Conservation (phyloP, 768 basidiomycete species). For the Leccinum disarticulatum region DNA sequence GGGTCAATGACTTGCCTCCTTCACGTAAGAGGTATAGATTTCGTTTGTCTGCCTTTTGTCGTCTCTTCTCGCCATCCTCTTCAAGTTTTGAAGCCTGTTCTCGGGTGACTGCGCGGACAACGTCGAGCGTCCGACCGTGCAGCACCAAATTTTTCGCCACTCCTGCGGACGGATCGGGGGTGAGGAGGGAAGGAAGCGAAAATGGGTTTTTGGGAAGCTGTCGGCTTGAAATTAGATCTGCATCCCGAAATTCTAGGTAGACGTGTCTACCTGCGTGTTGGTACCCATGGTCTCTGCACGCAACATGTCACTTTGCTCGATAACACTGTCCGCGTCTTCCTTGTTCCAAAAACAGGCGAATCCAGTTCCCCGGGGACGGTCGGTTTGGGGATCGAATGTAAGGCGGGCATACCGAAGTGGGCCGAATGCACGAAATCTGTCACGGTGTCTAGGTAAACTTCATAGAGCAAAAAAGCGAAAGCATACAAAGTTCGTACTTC, state of each 20-base stretch:
- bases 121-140: conserved; percentile 91
- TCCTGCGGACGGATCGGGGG: conserved; percentile 88
- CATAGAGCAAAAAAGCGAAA: not conserved
- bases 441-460: conserved; percentile 2
- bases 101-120: conserved; percentile 85
- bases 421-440: conserved; percentile 84
- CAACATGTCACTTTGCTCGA: conserved; percentile 76
- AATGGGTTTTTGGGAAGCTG: conserved; percentile 83
- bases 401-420: conserved; percentile 92
- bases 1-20: conserved; percentile 61
- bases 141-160: conserved; percentile 81
- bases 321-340: conserved; percentile 82
- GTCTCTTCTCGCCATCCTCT: conserved; percentile 80
- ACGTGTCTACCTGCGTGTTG: conserved; percentile 28
- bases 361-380: conserved; percentile 90
- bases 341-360: conserved; percentile 98
- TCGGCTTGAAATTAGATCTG: not conserved
- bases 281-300: conserved; percentile 61
- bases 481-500: conserved; percentile 82
- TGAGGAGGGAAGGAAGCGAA: conserved; percentile 82
- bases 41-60: conserved; percentile 91
- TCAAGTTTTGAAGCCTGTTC: conserved; percentile 86
- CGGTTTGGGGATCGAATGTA: conserved; percentile 78
- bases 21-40: conserved; percentile 95
- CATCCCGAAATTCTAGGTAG: conserved; percentile 13